Conservation (phyloP, 352 stramenopile species). For the Stramenopiles sp. region DNA sequence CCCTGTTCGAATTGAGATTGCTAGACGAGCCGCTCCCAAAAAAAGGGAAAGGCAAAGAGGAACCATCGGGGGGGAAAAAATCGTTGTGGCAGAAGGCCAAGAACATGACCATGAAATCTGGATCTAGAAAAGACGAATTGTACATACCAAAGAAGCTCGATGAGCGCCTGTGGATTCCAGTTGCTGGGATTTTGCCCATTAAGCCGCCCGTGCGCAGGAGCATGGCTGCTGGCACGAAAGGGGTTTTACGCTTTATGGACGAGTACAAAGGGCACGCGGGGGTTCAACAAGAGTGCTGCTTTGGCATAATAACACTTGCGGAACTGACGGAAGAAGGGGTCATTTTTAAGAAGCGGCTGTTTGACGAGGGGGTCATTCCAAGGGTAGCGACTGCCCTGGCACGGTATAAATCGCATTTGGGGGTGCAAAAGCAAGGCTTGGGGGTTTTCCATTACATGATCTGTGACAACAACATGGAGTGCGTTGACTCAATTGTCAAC, state of each 20-base stretch:
- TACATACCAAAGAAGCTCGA: background rate
- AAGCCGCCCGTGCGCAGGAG: background rate
- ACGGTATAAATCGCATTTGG: background rate
- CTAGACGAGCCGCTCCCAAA: background rate
- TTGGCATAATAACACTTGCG: background rate
- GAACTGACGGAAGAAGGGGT: background rate
- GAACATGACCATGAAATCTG: background rate
- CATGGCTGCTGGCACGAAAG: background rate
- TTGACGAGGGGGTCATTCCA: background rate
- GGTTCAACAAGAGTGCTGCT: background rate
- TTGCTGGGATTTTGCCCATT: background rate
- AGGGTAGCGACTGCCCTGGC: background rate
- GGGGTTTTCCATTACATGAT: background rate
- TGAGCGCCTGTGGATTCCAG: background rate
- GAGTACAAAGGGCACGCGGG: background rate
- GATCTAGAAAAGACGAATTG: background rate
- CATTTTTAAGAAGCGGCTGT: background rate
- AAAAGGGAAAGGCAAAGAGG: background rate
- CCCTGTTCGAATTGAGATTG: background rate
- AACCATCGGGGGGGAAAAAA: background rate
- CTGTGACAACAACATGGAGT: background rate
- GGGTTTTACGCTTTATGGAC: slow-evolving; percentile 4
- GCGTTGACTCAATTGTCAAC: background rate
- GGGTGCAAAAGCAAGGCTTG: background rate
- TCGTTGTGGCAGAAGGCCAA: background rate